Percentiles rank a stretch among this genome's conserved stretches.
Conservation (phyloP, 768 basidiomycete genomes). For the Pholiota conissans region DNA sequence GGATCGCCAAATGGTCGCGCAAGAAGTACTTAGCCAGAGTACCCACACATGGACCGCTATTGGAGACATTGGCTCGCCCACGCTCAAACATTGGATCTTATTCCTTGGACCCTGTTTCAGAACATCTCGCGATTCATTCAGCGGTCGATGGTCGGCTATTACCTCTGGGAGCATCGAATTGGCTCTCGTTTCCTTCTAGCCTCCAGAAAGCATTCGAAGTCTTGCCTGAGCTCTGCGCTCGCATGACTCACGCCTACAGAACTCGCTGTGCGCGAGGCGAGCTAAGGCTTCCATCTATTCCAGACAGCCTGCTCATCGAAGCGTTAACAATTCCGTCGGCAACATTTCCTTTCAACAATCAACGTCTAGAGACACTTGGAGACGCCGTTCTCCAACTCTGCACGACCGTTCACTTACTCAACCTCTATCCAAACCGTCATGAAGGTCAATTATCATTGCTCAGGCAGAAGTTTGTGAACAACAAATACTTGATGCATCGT, state of each 20-base stretch:
- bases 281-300: slow-evolving; percentile 63
- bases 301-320: slow-evolving; percentile 59
- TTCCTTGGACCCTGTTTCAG: slow-evolving; percentile 17
- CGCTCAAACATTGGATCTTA: slow-evolving; percentile 44
- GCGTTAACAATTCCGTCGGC: slow-evolving; percentile 76
- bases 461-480: slow-evolving; percentile 66
- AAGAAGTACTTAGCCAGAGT: slow-evolving; percentile 43
- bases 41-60: slow-evolving; percentile 56
- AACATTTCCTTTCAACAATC: slow-evolving; percentile 69
- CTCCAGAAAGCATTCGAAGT: slow-evolving; percentile 53
- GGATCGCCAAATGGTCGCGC: slow-evolving; percentile 52
- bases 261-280: slow-evolving; percentile 48
- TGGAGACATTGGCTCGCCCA: slow-evolving; percentile 51
- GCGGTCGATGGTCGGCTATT: slow-evolving; percentile 24
- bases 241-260: slow-evolving; percentile 66
- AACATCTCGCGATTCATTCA: background rate
- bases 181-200: slow-evolving; percentile 51
- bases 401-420: slow-evolving; percentile 75
- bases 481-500: slow-evolving; percentile 65
- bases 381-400: slow-evolving; percentile 81
- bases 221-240: slow-evolving; percentile 67
- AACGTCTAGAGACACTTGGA: slow-evolving; percentile 85
- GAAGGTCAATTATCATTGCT: slow-evolving; percentile 80
- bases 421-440: slow-evolving; percentile 72
- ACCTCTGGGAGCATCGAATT: slow-evolving; percentile 50